Evolutionary conservation across 2,329 filamentous ascomycete species (phyloP).

Genomic region (Arthrobotrys iridis): DNA sequence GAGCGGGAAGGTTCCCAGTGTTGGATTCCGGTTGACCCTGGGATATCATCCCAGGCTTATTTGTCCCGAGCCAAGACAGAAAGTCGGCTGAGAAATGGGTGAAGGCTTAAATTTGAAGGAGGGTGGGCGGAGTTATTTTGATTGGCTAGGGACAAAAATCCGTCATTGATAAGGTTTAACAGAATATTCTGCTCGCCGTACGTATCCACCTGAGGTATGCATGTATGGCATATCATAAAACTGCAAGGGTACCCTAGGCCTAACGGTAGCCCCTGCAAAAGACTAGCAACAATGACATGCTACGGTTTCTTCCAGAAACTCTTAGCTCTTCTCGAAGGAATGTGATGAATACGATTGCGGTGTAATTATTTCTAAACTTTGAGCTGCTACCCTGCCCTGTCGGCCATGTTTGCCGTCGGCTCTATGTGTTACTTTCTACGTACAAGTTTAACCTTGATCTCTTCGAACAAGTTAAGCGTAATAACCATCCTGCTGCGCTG

Average conservation of each 20-base stretch:
- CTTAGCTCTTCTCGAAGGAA: background rate
- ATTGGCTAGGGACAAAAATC: background rate
- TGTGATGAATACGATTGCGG: background rate
- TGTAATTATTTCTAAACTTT: conserved; percentile 1
- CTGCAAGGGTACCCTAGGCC: background rate
- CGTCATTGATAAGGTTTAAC: background rate
- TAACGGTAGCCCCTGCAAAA: background rate
- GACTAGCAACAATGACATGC: background rate
- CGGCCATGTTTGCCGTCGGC: conserved; percentile 4
- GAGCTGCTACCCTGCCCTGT: background rate
- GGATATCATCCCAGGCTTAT: too few relatives aligned
- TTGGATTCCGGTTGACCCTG: background rate
- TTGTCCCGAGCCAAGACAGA: too few relatives aligned
- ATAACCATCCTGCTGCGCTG: conserved; percentile 21
- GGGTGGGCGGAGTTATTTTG: background rate
- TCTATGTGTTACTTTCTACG: conserved; percentile 7
- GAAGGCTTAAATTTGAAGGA: background rate
- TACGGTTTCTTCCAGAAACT: conserved; percentile 9
- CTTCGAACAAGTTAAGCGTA: conserved; percentile 23
- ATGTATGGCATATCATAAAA: background rate
- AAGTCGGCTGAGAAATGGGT: too few relatives aligned
- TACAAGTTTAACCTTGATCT: conserved; percentile 27
- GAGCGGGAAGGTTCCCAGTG: too few relatives aligned
- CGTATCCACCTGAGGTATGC: background rate
- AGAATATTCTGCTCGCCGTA: too few relatives aligned